Evolutionary conservation across 2,329 filamentous ascomycete genomes (phyloP).

Genomic region (Neoascochyta sp.): DNA sequence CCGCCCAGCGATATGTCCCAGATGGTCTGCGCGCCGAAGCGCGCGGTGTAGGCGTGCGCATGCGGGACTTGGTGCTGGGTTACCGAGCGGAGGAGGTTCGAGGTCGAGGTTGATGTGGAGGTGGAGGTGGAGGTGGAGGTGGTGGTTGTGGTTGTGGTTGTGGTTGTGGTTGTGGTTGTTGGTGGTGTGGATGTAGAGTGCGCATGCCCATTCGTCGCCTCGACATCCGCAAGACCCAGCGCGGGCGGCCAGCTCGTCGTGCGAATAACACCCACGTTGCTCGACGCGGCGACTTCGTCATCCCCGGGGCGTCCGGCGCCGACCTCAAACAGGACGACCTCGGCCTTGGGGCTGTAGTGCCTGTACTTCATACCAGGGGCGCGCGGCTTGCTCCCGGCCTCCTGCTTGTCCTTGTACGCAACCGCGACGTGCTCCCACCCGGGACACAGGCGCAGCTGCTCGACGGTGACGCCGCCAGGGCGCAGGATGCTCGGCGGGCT

Average conservation of each 20-base stretch:
- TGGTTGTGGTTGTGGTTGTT: not conserved
- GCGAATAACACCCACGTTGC: constrained; percentile 42
- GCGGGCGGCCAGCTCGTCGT: constrained; percentile 25
- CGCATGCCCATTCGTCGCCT: constrained; percentile 5
- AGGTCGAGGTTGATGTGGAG: constrained; percentile 7
- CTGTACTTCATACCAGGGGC: constrained; percentile 99
- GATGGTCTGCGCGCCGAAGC: constrained; percentile 25
- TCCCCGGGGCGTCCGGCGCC: constrained; percentile 34
- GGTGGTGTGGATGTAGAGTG: constrained; percentile 8
- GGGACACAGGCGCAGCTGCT: constrained; percentile 66
- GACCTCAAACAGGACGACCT: constrained; percentile 76
- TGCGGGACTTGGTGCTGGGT: constrained; percentile 34
- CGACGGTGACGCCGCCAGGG: constrained; percentile 82
- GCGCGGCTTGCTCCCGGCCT: constrained; percentile 64
- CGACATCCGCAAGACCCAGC: constrained; percentile 12
- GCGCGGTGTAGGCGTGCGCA: constrained; percentile 17
- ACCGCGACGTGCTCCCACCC: constrained; percentile 79
- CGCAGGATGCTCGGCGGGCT: constrained; percentile 76
- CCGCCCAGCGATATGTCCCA: constrained; percentile 72
- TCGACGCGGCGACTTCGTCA: constrained; percentile 27
- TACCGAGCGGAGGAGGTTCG: constrained; percentile 36
- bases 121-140: not conserved
- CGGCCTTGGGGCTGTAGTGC: constrained; percentile 90
- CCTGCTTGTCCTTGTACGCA: constrained; percentile 72
- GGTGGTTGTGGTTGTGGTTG: not conserved